Percentiles rank a stretch among this genome's conserved stretches.
These are phyloP conservation scores for Allomyces macrogynus DNA, from an alignment of 192 early-diverging fungal genomes.

Conservation along the genomic window DNA sequence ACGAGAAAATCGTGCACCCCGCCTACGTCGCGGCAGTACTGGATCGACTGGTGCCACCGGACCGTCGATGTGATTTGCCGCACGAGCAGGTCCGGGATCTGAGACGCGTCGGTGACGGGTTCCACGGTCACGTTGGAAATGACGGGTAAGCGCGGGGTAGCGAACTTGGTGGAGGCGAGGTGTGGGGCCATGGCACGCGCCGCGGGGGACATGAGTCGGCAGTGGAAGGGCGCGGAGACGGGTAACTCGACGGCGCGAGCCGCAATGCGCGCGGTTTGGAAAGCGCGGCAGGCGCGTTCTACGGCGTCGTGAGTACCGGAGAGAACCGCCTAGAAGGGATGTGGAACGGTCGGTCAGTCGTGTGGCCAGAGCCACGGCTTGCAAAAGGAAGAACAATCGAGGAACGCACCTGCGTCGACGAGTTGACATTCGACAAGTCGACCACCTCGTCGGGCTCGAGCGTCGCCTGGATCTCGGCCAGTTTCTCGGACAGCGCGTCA, in stretches of 20 bases:
- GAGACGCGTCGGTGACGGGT: constrained; percentile 38
- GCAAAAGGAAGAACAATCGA: neutral
- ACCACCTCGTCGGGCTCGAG: constrained; percentile 54
- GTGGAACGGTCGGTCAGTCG: neutral
- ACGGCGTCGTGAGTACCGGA: constrained; percentile 75
- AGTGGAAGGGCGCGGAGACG: constrained; percentile 95
- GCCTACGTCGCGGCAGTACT: constrained; percentile 54
- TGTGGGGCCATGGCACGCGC: constrained; percentile 48
- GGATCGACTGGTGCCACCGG: constrained; percentile 71
- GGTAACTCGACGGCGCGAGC: constrained; percentile 72
- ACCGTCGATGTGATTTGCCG: constrained; percentile 67
- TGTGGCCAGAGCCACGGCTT: constrained; percentile 1
- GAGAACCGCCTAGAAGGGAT: constrained; percentile 66
- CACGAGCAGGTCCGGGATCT: constrained; percentile 47
- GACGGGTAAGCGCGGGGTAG: constrained; percentile 54
- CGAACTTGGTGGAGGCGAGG: constrained; percentile 44
- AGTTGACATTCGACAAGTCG: constrained; percentile 78
- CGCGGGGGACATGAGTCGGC: constrained; percentile 73
- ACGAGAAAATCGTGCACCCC: constrained; percentile 60
- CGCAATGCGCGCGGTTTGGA: constrained; percentile 64
- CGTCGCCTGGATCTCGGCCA: constrained; percentile 37
- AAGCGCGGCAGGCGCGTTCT: constrained; percentile 53
- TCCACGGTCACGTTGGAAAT: constrained; percentile 80
- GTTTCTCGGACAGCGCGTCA: constrained; percentile 42
- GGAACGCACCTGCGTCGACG: neutral